Base-by-base conservation (phyloP, 345 rosid species). In the Lepidium sativum region DNA sequence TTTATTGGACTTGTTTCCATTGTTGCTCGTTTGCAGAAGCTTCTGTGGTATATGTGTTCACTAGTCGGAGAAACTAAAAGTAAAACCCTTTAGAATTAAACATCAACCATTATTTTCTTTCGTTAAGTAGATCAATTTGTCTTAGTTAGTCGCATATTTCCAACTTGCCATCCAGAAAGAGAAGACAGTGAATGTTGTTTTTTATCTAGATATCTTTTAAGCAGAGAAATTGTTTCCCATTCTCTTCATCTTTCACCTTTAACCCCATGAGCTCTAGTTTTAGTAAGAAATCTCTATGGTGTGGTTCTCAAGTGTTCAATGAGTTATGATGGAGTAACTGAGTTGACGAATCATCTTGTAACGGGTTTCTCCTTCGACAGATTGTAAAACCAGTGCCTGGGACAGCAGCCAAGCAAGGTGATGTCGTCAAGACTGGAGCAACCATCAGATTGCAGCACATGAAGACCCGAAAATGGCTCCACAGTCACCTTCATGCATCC, bases 401-500 rank as follows among this genome's bases (percentile, higher is more conserved):
- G 18, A 69, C 79, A 51, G 35, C 77, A 69, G 79, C 83, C 8
- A 94, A 88, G 74, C 97, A 90, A 82, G 97, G 99, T 21, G 91
- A 90, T 70, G 52, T 77, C 6, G 83, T 94, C 34, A 54, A 76
- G 54, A 78, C 63, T 55, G 99, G 99, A 63, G 81, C 89, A 27
- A 74, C 90, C 34, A 78, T 94, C 44, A 83, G 91, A 57, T 40
- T 94, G 74, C 99, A 90, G 53, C 99, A 94, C 75, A 90, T 86
- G 99, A 90, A 72, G 78, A 94, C 97, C 67, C 78, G 87, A 47
- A 94, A 88, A 55, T 94, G 97, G 97, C 67, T 94, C 60, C 99
- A 94, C 63, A 94, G 99, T 75, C 99, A 94, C 59, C 68, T 94
- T 66, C 92, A 88, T 75, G 95, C 91, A 10, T 94, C 99, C 38